Evolutionary conservation across 208 protist species (phyloP), one percentile per base, ranked within the genome.

Genomic region (Tetramitus jugosus): DNA sequence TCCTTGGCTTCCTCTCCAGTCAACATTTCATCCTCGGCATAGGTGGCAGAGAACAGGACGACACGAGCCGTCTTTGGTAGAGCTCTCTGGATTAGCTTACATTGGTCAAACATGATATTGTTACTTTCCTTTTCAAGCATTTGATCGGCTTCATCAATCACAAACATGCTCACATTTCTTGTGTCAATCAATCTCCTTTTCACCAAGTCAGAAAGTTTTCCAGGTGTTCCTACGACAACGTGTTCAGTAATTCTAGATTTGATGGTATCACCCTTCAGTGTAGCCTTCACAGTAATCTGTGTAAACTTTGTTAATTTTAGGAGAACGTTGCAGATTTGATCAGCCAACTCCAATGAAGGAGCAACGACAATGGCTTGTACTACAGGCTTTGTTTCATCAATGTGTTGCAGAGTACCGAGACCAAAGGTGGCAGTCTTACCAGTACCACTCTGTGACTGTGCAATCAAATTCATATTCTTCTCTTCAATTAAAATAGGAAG

Each of bases 121-220:
- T 96, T 97, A 68, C 93, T 93, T 65, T 3, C 20, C 49, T 85
- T 90, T 40, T 82, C 60, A 37, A 99, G 88, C 96, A 99, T 99
- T 88, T 99, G 95, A 92, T 99, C 97, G 14, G 97, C 97, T 88
- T 99, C 97, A 83, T 99, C 97, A 76, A 99, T 92, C 71, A 98
- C 91, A 60, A 99, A 88, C 76, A 97, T 91, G 23, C 60, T 75
- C 29, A 75, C 39, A 40, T 29, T 13, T 40, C 14, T 60, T 0
- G 43, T 13, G 39, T n/a, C 0, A n/a, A 75, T 60, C 2, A n/a
- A 29, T 75, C n/a, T 75, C 0, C 29, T 14, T 60, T 33, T 49
- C 0, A 75, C 40, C 29, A 75, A 40, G 6, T 75, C 68, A 20
- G 31, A 10, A 60, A 75, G 29, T 60, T 56, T 75, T 29, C 68